Evolutionary conservation across 2,329 filamentous ascomycete species (phyloP).

Genomic region (Penicillium sclerotiorum): DNA sequence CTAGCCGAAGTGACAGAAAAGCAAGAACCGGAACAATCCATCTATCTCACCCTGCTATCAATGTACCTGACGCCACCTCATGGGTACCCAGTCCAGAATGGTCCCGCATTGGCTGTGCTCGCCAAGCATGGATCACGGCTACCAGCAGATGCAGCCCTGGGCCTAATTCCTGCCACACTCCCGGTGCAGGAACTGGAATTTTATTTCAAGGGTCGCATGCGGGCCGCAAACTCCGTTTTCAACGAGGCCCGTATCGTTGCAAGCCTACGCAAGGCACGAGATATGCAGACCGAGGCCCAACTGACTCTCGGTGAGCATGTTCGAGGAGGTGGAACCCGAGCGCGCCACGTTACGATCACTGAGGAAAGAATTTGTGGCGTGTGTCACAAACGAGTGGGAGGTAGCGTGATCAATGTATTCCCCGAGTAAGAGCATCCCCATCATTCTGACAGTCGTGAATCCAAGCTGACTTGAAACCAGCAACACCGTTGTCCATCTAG

Average conservation of each 20-base stretch:
- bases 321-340: constrained; percentile 56
- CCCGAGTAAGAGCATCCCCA: constrained; percentile 65
- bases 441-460: neutral
- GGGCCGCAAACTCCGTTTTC: constrained; percentile 77
- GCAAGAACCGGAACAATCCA: constrained; percentile 68
- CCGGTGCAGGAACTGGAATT: constrained; percentile 78
- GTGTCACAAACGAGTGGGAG: constrained; percentile 89
- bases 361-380: constrained; percentile 90
- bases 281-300: constrained; percentile 73
- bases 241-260: constrained; percentile 79
- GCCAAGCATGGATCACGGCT: constrained; percentile 89
- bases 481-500: constrained; percentile 74
- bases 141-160: constrained; percentile 81
- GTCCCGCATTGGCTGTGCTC: constrained; percentile 82
- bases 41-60: constrained; percentile 88
- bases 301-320: constrained; percentile 72
- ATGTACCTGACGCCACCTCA: constrained; percentile 83
- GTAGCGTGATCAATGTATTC: constrained; percentile 86
- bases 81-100: constrained; percentile 71
- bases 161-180: constrained; percentile 79
- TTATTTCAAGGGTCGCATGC: constrained; percentile 90
- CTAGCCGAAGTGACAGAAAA: constrained; percentile 51
- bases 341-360: constrained; percentile 73
- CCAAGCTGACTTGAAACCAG: constrained; percentile 33
- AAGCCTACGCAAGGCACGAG: constrained; percentile 74